phyloP scores from a whole-genome alignment of 805 yeast genomes.

The Ogataea dorogensis region DNA sequence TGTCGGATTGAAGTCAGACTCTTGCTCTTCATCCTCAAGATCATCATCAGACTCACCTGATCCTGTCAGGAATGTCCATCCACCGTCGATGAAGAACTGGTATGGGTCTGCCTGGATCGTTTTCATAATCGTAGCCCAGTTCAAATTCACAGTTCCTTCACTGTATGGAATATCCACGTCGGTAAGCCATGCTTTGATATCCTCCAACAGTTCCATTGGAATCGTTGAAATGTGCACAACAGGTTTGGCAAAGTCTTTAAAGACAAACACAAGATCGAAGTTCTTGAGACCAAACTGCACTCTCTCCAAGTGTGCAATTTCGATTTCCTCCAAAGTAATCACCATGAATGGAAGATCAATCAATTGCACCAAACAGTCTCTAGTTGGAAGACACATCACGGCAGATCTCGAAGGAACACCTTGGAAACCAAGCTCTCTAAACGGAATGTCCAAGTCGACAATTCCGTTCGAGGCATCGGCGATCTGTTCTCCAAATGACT shows the following conservation, averaged over 20 bases:
- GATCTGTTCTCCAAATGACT: conserved; percentile 82
- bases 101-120: conserved; percentile 90
- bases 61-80: conserved; percentile 92
- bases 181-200: conserved; percentile 94
- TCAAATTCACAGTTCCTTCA: conserved; percentile 93
- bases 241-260: conserved; percentile 83
- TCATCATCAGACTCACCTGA: conserved; percentile 77
- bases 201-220: conserved; percentile 89
- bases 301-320: conserved; percentile 93
- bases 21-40: conserved; percentile 66
- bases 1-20: conserved; percentile 58
- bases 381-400: conserved; percentile 92
- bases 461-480: conserved; percentile 83
- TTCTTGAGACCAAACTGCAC: conserved; percentile 96
- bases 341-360: conserved; percentile 95
- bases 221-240: conserved; percentile 93
- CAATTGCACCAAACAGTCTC: conserved; percentile 93
- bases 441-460: conserved; percentile 88
- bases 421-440: conserved; percentile 92
- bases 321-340: conserved; percentile 86
- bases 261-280: conserved; percentile 94
- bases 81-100: conserved; percentile 91
- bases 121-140: conserved; percentile 95
- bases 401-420: conserved; percentile 97
- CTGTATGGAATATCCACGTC: conserved; percentile 94